Evolutionary conservation across 495 filamentous ascomycete species (phyloP).

Genomic region (Aspergillus diversus): DNA sequence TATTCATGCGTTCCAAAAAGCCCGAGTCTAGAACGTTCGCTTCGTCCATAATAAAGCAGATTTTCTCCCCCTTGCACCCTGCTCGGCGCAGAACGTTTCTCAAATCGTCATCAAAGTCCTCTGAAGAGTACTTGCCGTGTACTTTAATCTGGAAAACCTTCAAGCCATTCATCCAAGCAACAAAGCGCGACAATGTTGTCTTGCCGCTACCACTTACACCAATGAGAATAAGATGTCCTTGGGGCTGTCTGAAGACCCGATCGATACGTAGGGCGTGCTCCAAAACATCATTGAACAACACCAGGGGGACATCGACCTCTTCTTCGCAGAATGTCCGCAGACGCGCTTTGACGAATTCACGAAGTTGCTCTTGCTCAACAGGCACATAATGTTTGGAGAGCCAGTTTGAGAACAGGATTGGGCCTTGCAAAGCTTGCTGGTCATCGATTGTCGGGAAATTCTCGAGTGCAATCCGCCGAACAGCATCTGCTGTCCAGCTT

Average conservation of each 20-base stretch:
- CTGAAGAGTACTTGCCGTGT: slow-evolving; percentile 95
- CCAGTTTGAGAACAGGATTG: slow-evolving; percentile 99
- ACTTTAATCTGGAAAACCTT: slow-evolving; percentile 99
- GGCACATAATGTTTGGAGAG: slow-evolving; percentile 98
- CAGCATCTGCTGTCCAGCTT: slow-evolving; percentile 87
- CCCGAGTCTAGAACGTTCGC: slow-evolving; percentile 97
- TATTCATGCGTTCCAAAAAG: slow-evolving; percentile 99
- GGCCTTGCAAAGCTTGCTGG: slow-evolving; percentile 82
- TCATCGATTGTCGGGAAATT: slow-evolving; percentile 94
- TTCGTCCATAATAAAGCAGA: slow-evolving; percentile 99
- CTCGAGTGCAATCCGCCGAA: slow-evolving; percentile 82
- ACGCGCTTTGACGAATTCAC: slow-evolving; percentile 96
- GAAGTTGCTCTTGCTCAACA: slow-evolving; percentile 89
- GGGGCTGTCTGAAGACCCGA: slow-evolving; percentile 96
- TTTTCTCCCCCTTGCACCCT: slow-evolving; percentile 98
- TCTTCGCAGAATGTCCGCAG: slow-evolving; percentile 99
- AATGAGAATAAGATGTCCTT: slow-evolving; percentile 97
- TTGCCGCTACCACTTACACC: slow-evolving; percentile 98
- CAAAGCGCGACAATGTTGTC: slow-evolving; percentile 95
- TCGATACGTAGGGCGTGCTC: slow-evolving; percentile 98
- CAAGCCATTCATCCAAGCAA: slow-evolving; percentile 99
- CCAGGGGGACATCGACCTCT: slow-evolving; percentile 96
- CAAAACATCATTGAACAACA: slow-evolving; percentile 96
- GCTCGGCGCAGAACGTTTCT: slow-evolving; percentile 89
- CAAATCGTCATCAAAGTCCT: slow-evolving; percentile 98